Percentiles rank a stretch among this genome's conserved stretches.
Conservation (phyloP, 2,329 filamentous ascomycete genomes). For the Beauveria sp. region DNA sequence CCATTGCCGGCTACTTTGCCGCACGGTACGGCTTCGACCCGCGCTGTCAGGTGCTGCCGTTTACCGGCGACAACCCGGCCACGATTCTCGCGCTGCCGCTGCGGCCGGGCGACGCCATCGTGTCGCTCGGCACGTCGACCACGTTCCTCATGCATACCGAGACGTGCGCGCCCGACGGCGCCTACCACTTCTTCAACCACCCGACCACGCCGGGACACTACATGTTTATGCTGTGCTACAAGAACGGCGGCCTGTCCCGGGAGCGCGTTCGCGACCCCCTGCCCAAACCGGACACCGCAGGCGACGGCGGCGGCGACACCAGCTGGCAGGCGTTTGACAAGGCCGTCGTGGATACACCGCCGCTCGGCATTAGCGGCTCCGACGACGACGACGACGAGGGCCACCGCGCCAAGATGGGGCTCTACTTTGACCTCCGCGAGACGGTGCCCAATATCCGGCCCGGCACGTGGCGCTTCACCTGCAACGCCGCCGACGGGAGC, state of each 20-base stretch:
- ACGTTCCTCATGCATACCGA: conserved; percentile 97
- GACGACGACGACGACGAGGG: conserved; percentile 20
- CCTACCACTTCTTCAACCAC: conserved; percentile 98
- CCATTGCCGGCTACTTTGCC: conserved; percentile 72
- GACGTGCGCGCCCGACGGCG: conserved; percentile 80
- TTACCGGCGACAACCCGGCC: conserved; percentile 92
- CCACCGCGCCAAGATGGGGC: conserved; percentile 65
- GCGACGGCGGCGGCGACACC: conserved; percentile 39
- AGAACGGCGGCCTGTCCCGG: conserved; percentile 90
- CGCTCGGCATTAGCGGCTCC: conserved; percentile 51
- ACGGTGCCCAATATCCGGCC: conserved; percentile 86
- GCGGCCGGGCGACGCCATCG: conserved; percentile 82
- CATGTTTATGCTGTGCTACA: conserved; percentile 99
- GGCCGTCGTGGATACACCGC: conserved; percentile 57
- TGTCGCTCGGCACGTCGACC: conserved; percentile 88
- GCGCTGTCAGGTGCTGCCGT: conserved; percentile 72
- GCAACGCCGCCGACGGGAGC: conserved; percentile 44
- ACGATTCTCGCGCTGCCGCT: conserved; percentile 90
- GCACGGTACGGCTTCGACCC: conserved; percentile 67
- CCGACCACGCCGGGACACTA: conserved; percentile 83
- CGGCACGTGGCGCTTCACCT: conserved; percentile 79
- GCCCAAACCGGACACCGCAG: conserved; percentile 20
- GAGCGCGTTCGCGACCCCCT: conserved; percentile 82
- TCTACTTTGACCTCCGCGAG: conserved; percentile 94
- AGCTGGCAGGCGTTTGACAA: conserved; percentile 79